phyloP scores from a whole-genome alignment of 2,329 filamentous ascomycete genomes.

The Trichoderma sp. region DNA sequence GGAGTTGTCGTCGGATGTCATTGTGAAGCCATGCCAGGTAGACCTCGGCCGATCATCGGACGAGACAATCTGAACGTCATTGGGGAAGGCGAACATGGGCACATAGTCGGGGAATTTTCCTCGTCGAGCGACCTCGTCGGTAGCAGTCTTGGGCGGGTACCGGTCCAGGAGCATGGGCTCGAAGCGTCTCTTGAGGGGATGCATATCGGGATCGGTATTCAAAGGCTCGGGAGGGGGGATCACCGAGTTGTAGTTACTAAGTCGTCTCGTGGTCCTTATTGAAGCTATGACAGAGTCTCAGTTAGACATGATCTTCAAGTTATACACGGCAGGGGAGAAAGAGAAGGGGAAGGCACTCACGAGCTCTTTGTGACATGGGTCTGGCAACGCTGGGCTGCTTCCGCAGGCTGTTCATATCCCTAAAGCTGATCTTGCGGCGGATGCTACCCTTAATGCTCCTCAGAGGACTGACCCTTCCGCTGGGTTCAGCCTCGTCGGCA shows the following conservation, averaged over 20 bases:
- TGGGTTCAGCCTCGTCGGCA: conserved; percentile 61
- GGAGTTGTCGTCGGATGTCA: conserved; percentile 90
- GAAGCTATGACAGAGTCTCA: conserved; percentile 45
- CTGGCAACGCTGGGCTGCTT: conserved; percentile 75
- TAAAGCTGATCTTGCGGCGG: conserved; percentile 84
- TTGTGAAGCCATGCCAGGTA: conserved; percentile 99
- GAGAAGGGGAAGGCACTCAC: conserved; percentile 35
- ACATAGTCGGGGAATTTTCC: conserved; percentile 95
- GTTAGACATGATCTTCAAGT: neutral
- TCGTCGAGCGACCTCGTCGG: conserved; percentile 75
- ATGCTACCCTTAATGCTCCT: conserved; percentile 76
- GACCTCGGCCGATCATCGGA: conserved; percentile 89
- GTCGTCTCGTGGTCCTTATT: conserved; percentile 75
- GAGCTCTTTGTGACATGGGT: conserved; percentile 47
- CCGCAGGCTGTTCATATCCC: conserved; percentile 93
- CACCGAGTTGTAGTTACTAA: conserved; percentile 98
- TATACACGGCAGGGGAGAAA: neutral
- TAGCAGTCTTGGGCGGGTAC: conserved; percentile 80
- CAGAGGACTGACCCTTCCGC: conserved; percentile 54
- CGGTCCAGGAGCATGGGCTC: conserved; percentile 94
- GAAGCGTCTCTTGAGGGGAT: conserved; percentile 88
- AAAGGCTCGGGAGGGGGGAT: conserved; percentile 91
- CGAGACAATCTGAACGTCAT: conserved; percentile 95
- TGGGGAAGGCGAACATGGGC: conserved; percentile 98
- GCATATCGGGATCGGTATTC: conserved; percentile 87